Percentiles rank a stretch among this genome's conserved stretches.
Conservation (phyloP, 257 asterid genomes). For the Nicotiana otophora region DNA sequence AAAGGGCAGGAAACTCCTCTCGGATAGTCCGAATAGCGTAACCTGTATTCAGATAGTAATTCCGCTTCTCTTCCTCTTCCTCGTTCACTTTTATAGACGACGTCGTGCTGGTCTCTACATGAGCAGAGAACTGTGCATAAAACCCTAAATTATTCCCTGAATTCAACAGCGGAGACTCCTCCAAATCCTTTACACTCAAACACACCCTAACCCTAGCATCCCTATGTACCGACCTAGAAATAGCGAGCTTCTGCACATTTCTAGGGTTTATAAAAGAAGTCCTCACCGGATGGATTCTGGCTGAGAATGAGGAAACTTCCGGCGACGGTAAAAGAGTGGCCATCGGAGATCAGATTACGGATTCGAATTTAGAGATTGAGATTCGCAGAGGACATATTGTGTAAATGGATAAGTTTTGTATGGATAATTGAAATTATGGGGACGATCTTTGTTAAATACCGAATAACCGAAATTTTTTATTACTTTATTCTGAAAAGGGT, state of each 20-base stretch:
- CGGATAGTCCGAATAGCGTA: conserved; percentile 85
- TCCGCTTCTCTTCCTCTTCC: conserved; percentile 71
- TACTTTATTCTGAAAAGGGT: too few species aligned
- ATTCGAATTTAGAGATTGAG: neutral
- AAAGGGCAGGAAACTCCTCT: conserved; percentile 81
- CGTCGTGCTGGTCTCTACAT: conserved; percentile 38
- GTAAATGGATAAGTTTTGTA: conserved; percentile 17
- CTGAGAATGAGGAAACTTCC: conserved; percentile 22
- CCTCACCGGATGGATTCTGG: conserved; percentile 13
- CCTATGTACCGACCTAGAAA: conserved; percentile 15
- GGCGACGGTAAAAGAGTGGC: conserved; percentile 31
- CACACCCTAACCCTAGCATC: conserved; percentile 32
- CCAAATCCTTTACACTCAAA: conserved; percentile 51
- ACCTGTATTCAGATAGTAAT: conserved; percentile 76
- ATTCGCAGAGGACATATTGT: neutral
- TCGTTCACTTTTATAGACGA: conserved; percentile 29
- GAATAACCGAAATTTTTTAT: too few species aligned
- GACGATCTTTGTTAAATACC: too few species aligned
- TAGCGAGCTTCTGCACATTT: neutral
- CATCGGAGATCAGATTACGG: conserved; percentile 19
- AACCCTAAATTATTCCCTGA: conserved; percentile 39
- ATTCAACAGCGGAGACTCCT: conserved; percentile 35
- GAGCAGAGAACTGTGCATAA: conserved; percentile 38
- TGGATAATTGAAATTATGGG: conserved; percentile 8
- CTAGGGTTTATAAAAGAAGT: neutral